A percentile compares a stretch with the other conserved stretches of the same genome.
phyloP scores from a whole-genome alignment of 2,329 filamentous ascomycete genomes.

The Pseudogymnoascus sp. region DNA sequence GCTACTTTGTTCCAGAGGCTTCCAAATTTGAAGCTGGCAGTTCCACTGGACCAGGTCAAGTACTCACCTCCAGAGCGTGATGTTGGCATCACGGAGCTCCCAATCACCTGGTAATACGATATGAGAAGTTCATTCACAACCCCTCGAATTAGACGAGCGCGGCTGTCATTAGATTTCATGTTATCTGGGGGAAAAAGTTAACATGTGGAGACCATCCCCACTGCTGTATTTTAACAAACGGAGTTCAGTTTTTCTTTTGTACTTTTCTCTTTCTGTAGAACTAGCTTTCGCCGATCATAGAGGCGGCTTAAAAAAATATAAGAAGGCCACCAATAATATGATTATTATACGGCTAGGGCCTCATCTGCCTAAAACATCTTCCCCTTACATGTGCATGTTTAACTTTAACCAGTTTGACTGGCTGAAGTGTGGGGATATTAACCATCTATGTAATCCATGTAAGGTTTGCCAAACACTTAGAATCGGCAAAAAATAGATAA shows the following conservation, averaged over 20 bases:
- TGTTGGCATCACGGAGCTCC: slow-evolving; percentile 36
- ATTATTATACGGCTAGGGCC: not conserved
- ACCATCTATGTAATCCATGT: not conserved
- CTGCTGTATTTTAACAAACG: not conserved
- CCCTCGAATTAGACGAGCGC: not conserved
- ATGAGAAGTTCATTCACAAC: not conserved
- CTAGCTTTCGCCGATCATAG: not conserved
- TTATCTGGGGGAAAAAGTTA: not conserved
- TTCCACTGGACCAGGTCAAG: slow-evolving; percentile 34
- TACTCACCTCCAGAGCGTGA: slow-evolving; percentile 35
- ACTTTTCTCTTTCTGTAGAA: not conserved
- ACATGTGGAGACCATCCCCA: not conserved
- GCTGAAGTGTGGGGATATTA: not conserved
- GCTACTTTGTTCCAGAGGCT: slow-evolving; percentile 35
- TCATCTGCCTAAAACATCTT: not conserved
- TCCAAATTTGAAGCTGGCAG: slow-evolving; percentile 35
- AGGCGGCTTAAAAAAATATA: not conserved
- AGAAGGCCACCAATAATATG: not conserved
- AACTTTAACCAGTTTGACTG: not conserved
- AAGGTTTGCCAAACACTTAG: not conserved
- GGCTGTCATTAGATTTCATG: not conserved
- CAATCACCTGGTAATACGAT: slow-evolving; percentile 30
- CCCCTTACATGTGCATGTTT: not conserved
- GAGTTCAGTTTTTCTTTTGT: not conserved
- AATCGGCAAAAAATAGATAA: too few relatives aligned